Percentiles rank a stretch among this genome's conserved stretches.
Evolutionary conservation across 1,284 basidiomycete species (phyloP).

Genomic region (Tilletia indica): DNA sequence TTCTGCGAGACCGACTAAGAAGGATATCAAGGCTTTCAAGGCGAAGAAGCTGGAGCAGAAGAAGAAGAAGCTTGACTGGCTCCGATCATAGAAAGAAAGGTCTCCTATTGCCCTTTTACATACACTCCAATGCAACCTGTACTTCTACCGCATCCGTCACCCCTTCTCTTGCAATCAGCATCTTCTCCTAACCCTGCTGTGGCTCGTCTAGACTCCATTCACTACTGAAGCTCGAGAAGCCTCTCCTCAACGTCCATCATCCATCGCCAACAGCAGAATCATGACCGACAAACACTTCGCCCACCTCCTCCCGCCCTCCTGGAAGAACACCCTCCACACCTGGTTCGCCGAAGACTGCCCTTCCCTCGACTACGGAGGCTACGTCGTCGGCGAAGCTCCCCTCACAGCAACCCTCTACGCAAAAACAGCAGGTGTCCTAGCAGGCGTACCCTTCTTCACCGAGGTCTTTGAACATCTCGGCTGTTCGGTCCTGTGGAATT

Average conservation of each 20-base stretch:
- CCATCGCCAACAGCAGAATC: too few species aligned
- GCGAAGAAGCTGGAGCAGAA: neutral
- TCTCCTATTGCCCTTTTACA: too few species aligned
- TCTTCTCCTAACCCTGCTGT: too few species aligned
- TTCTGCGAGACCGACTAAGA: neutral
- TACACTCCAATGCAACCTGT: too few species aligned
- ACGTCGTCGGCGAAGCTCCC: slow-evolving; percentile 86
- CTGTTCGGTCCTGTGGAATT: slow-evolving; percentile 91
- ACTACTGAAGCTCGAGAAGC: too few species aligned
- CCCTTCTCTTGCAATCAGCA: too few species aligned
- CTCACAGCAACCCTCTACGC: slow-evolving; percentile 86
- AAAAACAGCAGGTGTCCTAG: slow-evolving; percentile 78
- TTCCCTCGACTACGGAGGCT: slow-evolving; percentile 95
- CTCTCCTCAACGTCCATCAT: too few species aligned
- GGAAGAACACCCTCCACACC: slow-evolving; percentile 69
- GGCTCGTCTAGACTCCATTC: too few species aligned
- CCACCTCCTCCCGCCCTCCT: slow-evolving; percentile 48
- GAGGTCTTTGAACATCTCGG: slow-evolving; percentile 87
- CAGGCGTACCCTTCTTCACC: slow-evolving; percentile 91
- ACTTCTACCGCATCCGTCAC: too few species aligned
- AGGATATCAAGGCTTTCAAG: slow-evolving; percentile 9
- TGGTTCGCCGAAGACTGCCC: slow-evolving; percentile 92
- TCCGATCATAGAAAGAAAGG: neutral
- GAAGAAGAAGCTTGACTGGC: slow-evolving; percentile 15
- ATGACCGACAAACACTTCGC: slow-evolving; percentile 24